A percentile compares a stretch with the other conserved stretches of the same genome.
phyloP scores from a whole-genome alignment of 345 rosid genomes.

The Bruguiera gymnorhiza region DNA sequence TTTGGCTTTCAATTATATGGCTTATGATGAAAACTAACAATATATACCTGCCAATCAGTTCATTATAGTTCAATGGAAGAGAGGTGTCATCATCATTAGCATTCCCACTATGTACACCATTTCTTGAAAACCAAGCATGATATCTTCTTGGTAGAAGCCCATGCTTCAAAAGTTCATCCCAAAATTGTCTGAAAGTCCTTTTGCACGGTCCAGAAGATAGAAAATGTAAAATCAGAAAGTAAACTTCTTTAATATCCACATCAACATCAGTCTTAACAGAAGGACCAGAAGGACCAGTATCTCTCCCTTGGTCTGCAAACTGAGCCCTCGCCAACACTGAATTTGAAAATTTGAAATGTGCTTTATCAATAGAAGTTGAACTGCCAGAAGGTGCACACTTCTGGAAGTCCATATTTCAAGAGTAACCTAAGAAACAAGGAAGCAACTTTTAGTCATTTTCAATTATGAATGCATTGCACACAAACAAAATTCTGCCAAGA shows the following conservation, averaged over 20 bases:
- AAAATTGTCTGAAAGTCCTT: slow-evolving; percentile 53
- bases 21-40: neutral
- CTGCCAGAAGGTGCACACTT: slow-evolving; percentile 41
- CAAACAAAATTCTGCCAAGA: neutral
- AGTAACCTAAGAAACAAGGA: slow-evolving; percentile 23
- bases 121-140: slow-evolving; percentile 92
- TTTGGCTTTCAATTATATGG: neutral
- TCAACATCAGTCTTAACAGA: slow-evolving; percentile 41
- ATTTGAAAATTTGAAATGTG: slow-evolving; percentile 38
- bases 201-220: slow-evolving; percentile 83
- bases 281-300: slow-evolving; percentile 23
- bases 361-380: slow-evolving; percentile 47
- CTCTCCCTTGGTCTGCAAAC: slow-evolving; percentile 44
- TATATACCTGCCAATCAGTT: slow-evolving; percentile 66
- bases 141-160: slow-evolving; percentile 92
- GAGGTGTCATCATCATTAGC: slow-evolving; percentile 69
- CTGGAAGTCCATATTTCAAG: slow-evolving; percentile 51
- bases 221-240: slow-evolving; percentile 88
- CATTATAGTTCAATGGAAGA: slow-evolving; percentile 62
- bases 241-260: slow-evolving; percentile 78
- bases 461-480: neutral
- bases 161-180: slow-evolving; percentile 72
- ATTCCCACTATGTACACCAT: slow-evolving; percentile 43
- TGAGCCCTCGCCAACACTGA: slow-evolving; percentile 39
- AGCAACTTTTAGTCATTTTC: neutral